Conservation (phyloP, 352 stramenopile genomes). For the Phytophthora sp. region DNA sequence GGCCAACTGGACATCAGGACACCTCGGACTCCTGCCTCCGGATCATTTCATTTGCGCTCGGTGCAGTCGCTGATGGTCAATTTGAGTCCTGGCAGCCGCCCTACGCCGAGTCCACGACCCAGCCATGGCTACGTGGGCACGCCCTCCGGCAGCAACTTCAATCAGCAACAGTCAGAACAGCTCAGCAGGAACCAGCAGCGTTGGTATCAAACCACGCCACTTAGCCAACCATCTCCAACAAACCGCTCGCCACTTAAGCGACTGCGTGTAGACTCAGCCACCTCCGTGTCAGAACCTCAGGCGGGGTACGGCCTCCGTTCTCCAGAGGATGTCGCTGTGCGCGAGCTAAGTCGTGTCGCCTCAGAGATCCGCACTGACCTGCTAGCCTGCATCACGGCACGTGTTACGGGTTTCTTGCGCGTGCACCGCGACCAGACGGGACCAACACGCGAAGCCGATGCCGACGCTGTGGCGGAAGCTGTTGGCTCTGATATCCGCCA, state of each 20-base stretch:
- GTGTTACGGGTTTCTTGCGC: slow-evolving; percentile 70
- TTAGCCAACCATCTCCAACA: slow-evolving; percentile 26
- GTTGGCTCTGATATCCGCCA: slow-evolving; percentile 72
- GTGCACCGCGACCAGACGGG: slow-evolving; percentile 46
- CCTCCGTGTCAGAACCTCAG: slow-evolving; percentile 11
- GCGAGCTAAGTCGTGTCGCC: slow-evolving; percentile 66
- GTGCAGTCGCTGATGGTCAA: slow-evolving; percentile 51
- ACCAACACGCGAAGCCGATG: slow-evolving; percentile 35
- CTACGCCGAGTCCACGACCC: slow-evolving; percentile 29
- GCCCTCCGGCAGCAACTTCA: slow-evolving; percentile 20
- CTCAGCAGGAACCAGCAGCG: slow-evolving; percentile 24
- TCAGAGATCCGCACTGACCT: slow-evolving; percentile 67
- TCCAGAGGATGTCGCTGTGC: slow-evolving; percentile 60
- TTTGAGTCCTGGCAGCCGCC: slow-evolving; percentile 31
- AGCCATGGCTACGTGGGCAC: slow-evolving; percentile 28
- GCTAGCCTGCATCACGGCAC: slow-evolving; percentile 67
- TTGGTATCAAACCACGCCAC: slow-evolving; percentile 27
- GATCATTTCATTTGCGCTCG: slow-evolving; percentile 52
- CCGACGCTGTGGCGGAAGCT: slow-evolving; percentile 49
- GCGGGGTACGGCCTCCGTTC: slow-evolving; percentile 14
- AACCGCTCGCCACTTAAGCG: slow-evolving; percentile 32
- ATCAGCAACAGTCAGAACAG: slow-evolving; percentile 29
- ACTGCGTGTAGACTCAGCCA: slow-evolving; percentile 27
- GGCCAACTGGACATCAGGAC: slow-evolving; percentile 31
- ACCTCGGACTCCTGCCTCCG: slow-evolving; percentile 32